Conservation (phyloP, 2,329 filamentous ascomycete genomes). For the Penicillium paneum region DNA sequence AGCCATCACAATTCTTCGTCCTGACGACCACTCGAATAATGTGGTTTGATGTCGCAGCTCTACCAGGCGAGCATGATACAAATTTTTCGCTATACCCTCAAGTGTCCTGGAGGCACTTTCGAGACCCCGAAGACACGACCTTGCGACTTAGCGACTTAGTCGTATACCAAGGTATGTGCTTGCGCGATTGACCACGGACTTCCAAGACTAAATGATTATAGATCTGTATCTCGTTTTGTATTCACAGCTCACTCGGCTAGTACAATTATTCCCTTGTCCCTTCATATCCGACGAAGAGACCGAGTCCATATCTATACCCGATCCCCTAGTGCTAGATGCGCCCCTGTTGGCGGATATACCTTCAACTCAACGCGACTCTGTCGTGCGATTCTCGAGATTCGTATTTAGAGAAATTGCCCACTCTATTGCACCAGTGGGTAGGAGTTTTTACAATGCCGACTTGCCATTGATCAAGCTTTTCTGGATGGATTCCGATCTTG, state of each 20-base stretch:
- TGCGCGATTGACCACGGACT: neutral
- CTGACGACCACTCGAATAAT: slow-evolving; percentile 53
- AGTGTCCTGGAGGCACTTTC: slow-evolving; percentile 54
- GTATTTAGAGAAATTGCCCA: slow-evolving; percentile 34
- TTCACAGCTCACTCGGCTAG: slow-evolving; percentile 38
- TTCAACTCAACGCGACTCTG: slow-evolving; percentile 6
- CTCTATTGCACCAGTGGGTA: slow-evolving; percentile 14
- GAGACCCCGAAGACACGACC: slow-evolving; percentile 52
- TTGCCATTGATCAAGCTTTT: slow-evolving; percentile 38
- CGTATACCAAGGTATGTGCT: slow-evolving; percentile 31
- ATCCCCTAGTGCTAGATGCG: slow-evolving; percentile 35
- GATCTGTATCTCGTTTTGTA: slow-evolving; percentile 41
- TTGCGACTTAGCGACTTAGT: slow-evolving; percentile 41
- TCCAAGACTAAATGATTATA: slow-evolving; percentile 17
- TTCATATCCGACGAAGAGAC: slow-evolving; percentile 20
- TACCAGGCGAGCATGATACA: slow-evolving; percentile 15
- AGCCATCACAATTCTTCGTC: slow-evolving; percentile 48
- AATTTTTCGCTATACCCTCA: slow-evolving; percentile 37
- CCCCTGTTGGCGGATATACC: slow-evolving; percentile 17
- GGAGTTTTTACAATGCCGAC: slow-evolving; percentile 18
- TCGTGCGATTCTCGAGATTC: slow-evolving; percentile 30
- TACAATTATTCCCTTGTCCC: slow-evolving; percentile 33
- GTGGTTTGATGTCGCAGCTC: slow-evolving; percentile 41
- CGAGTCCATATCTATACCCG: slow-evolving; percentile 26
- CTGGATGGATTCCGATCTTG: slow-evolving; percentile 30